A percentile compares a stretch with the other conserved stretches of the same genome.
phyloP scores from a whole-genome alignment of 345 rosid genomes.

The Citropsis articulata region DNA sequence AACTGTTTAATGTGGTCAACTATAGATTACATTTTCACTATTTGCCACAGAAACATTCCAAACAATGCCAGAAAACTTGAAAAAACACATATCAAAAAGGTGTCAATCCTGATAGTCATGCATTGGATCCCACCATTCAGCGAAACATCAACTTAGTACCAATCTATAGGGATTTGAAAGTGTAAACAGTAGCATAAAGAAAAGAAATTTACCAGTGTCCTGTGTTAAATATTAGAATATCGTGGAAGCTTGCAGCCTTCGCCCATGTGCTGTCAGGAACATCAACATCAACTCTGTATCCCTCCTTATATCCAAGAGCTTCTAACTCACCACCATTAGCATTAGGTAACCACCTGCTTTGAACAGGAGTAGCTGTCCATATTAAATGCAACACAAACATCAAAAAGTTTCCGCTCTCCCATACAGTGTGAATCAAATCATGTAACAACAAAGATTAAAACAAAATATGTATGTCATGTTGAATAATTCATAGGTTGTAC shows the following conservation, averaged over 20 bases:
- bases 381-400: neutral
- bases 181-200: neutral
- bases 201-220: slow-evolving; percentile 74
- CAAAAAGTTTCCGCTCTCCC: neutral
- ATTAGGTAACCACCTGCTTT: slow-evolving; percentile 70
- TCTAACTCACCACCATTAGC: slow-evolving; percentile 65
- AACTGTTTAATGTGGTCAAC: neutral
- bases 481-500: neutral
- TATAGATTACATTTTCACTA: neutral
- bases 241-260: slow-evolving; percentile 73
- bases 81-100: neutral
- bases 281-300: slow-evolving; percentile 88
- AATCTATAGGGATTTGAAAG: neutral
- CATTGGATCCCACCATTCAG: neutral
- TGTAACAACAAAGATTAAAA: neutral
- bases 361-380: slow-evolving; percentile 1
- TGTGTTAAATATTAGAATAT: slow-evolving; percentile 71
- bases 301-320: slow-evolving; percentile 79
- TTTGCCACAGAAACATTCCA: neutral
- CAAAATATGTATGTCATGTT: neutral
- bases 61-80: neutral
- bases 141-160: neutral
- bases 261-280: slow-evolving; percentile 87
- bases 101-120: neutral
- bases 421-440: neutral